These are phyloP conservation scores for Tillandsia fasciculata DNA, from an alignment of 176 grass and related monocot species.

Conservation along the genomic window DNA sequence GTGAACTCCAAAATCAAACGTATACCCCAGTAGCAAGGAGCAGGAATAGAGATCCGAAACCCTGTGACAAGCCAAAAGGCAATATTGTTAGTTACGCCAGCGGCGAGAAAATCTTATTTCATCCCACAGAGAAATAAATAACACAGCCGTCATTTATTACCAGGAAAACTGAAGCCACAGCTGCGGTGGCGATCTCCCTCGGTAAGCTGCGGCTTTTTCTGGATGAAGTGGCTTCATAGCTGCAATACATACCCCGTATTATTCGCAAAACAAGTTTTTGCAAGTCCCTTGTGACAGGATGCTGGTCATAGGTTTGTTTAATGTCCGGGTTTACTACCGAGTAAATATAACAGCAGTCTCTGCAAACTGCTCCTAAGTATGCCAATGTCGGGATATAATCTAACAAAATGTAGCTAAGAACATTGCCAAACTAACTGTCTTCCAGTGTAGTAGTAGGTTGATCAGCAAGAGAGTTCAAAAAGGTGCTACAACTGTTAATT, in stretches of 20 bases:
- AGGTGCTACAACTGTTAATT: background rate
- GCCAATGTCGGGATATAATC: background rate
- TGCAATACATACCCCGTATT: background rate
- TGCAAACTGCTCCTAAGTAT: background rate
- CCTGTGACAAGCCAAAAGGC: slow-evolving; percentile 2
- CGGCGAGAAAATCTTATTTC: background rate
- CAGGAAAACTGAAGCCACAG: slow-evolving; percentile 3
- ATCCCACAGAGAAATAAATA: background rate
- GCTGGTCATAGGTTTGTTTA: background rate
- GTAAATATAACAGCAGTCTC: background rate
- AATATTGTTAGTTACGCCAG: background rate
- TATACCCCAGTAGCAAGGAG: slow-evolving; percentile 24
- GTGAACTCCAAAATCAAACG: slow-evolving; percentile 4
- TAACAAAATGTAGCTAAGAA: background rate
- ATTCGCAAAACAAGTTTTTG: background rate
- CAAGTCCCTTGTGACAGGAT: no score
- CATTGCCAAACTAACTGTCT: background rate
- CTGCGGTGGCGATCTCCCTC: background rate
- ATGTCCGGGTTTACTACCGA: background rate
- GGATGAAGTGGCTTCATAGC: slow-evolving; percentile 14
- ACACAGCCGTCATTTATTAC: background rate
- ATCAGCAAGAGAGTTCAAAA: background rate
- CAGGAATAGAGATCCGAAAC: slow-evolving; percentile 23
- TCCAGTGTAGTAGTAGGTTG: background rate
- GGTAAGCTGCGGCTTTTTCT: background rate